Percentiles rank a stretch among this genome's conserved stretches.
phyloP scores from a whole-genome alignment of 441 rosid genomes.

The Brassica hybrid region DNA sequence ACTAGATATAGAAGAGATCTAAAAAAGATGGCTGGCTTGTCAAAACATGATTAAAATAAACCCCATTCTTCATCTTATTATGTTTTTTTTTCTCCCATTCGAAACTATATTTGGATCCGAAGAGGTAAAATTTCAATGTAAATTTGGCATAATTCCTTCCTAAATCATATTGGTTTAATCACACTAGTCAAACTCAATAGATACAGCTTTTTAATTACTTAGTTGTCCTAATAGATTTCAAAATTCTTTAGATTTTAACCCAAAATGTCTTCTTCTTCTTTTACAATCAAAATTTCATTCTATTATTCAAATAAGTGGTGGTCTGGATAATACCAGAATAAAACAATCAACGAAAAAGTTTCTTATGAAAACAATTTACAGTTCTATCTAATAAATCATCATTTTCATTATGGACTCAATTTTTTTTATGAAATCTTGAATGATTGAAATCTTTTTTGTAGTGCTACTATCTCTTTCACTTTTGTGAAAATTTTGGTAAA shows the following conservation, averaged over 20 bases:
- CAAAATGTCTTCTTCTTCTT: neutral
- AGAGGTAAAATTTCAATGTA: conserved; percentile 12
- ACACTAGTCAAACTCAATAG: neutral
- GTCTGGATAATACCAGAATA: too few species aligned
- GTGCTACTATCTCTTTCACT: too few species aligned
- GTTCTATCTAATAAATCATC: too few species aligned
- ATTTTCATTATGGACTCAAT: too few species aligned
- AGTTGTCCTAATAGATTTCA: neutral
- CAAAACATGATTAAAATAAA: conserved; percentile 28
- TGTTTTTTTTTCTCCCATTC: neutral
- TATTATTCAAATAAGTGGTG: too few species aligned
- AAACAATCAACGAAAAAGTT: too few species aligned
- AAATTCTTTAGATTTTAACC: neutral
- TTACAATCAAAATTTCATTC: too few species aligned
- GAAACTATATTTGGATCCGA: conserved; percentile 11
- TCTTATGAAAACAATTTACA: too few species aligned
- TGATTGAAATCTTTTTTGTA: too few species aligned
- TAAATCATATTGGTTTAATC: conserved; percentile 15
- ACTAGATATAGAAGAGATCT: conserved; percentile 7
- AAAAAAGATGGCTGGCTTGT: conserved; percentile 8
- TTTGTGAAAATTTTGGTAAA: too few species aligned
- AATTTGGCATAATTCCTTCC: conserved; percentile 18
- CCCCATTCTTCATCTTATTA: conserved; percentile 7
- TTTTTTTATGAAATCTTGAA: too few species aligned
- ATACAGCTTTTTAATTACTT: neutral